Evolutionary conservation across 805 yeast genomes (phyloP).

Genomic region (Zygotorulaspora sp.): DNA sequence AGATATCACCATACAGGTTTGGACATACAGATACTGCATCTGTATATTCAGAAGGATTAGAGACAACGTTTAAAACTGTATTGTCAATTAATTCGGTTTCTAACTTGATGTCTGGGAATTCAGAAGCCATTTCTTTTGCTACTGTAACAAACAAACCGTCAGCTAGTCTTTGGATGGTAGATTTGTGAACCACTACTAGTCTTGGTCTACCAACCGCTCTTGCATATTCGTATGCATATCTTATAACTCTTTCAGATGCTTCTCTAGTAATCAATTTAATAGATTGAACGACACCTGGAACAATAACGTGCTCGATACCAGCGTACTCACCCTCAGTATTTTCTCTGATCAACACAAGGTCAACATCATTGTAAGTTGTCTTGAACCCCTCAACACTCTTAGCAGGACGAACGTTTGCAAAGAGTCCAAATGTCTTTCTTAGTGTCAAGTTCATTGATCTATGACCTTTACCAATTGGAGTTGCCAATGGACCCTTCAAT

Average conservation of each 20-base stretch:
- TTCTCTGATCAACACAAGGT: constrained; percentile 95
- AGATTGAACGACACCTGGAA: constrained; percentile 97
- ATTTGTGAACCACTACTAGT: constrained; percentile 94
- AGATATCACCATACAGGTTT: constrained; percentile 97
- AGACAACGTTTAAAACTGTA: constrained; percentile 85
- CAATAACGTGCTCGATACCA: constrained; percentile 96
- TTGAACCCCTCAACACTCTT: constrained; percentile 88
- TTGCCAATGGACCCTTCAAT: constrained; percentile 95
- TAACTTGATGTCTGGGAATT: constrained; percentile 84
- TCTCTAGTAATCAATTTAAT: constrained; percentile 94
- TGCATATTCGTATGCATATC: constrained; percentile 97
- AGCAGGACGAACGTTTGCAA: constrained; percentile 97
- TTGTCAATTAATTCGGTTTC: constrained; percentile 89
- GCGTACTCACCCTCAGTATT: constrained; percentile 99
- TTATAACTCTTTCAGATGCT: constrained; percentile 93
- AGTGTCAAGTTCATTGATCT: constrained; percentile 94
- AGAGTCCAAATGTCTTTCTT: constrained; percentile 93
- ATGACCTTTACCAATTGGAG: constrained; percentile 99
- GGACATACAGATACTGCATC: constrained; percentile 95
- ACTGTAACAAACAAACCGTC: constrained; percentile 94
- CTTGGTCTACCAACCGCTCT: constrained; percentile 80
- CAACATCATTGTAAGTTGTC: constrained; percentile 77
- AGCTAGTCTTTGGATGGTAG: constrained; percentile 95
- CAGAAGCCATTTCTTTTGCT: constrained; percentile 84
- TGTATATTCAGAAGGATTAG: constrained; percentile 81